Conservation (phyloP, 768 basidiomycete species). For the Russula lepida region DNA sequence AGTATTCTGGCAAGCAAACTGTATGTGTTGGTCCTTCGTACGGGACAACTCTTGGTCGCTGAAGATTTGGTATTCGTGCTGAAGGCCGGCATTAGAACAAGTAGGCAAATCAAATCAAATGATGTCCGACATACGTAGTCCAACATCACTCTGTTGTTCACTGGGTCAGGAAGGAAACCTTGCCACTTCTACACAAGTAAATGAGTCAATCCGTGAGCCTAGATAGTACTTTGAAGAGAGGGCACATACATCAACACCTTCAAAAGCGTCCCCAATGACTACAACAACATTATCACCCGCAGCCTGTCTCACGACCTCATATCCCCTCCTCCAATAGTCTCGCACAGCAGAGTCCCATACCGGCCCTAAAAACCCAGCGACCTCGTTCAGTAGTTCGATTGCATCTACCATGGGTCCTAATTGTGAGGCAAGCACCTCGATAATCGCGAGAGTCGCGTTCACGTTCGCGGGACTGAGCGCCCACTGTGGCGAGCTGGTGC, state of each 20-base stretch:
- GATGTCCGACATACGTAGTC: conserved; percentile 41
- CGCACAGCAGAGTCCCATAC: conserved; percentile 38
- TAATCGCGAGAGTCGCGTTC: conserved; percentile 50
- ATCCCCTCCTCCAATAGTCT: conserved; percentile 53
- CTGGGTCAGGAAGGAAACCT: conserved; percentile 46
- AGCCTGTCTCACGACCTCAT: conserved; percentile 45
- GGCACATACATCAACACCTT: conserved; percentile 42
- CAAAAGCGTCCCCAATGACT: conserved; percentile 68
- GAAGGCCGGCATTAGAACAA: neutral
- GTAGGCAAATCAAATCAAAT: too few species aligned
- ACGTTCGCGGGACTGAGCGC: conserved; percentile 36
- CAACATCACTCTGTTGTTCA: conserved; percentile 53
- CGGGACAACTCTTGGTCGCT: conserved; percentile 46
- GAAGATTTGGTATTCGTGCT: conserved; percentile 75
- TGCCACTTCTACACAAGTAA: conserved; percentile 42
- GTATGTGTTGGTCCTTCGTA: conserved; percentile 50
- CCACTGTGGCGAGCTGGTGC: conserved; percentile 49
- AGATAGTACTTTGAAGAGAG: neutral
- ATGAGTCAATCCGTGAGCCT: neutral
- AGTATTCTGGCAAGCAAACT: conserved; percentile 46
- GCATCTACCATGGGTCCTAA: conserved; percentile 51
- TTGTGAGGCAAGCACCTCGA: conserved; percentile 45
- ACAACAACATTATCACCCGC: conserved; percentile 43
- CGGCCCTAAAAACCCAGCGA: conserved; percentile 43
- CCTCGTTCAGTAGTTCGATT: conserved; percentile 64